A percentile compares a stretch with the other conserved stretches of the same genome.
Conservation (phyloP, 2,329 filamentous ascomycete genomes). For the Exophiala xenobiotica region DNA sequence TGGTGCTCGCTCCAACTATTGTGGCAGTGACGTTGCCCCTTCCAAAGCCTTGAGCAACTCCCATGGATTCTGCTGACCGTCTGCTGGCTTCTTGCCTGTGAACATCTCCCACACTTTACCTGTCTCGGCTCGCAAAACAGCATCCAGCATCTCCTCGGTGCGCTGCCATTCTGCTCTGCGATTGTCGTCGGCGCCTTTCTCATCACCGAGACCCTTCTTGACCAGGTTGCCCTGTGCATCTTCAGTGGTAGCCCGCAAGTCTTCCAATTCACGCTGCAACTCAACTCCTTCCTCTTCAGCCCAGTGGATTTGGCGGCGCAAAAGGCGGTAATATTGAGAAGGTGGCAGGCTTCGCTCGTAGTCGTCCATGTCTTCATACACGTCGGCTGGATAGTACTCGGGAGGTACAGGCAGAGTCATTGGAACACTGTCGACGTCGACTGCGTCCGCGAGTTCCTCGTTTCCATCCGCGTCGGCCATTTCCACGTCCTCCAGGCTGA, state of each 20-base stretch:
- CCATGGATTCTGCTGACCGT: slow-evolving; percentile 18
- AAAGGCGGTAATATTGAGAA: slow-evolving; percentile 44
- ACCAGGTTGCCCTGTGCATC: slow-evolving; percentile 25
- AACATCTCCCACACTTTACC: slow-evolving; percentile 18
- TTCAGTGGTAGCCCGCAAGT: slow-evolving; percentile 22
- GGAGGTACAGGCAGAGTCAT: slow-evolving; percentile 33
- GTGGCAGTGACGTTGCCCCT: too few species aligned
- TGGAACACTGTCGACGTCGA: slow-evolving; percentile 39
- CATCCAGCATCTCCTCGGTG: slow-evolving; percentile 27
- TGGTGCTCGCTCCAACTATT: too few species aligned
- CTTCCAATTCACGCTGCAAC: slow-evolving; percentile 37
- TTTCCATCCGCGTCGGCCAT: slow-evolving; percentile 31
- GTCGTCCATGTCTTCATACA: slow-evolving; percentile 43
- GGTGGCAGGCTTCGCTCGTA: slow-evolving; percentile 45
- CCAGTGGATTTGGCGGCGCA: slow-evolving; percentile 50
- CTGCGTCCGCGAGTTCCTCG: slow-evolving; percentile 27
- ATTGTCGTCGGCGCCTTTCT: slow-evolving; percentile 27
- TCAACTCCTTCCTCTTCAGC: slow-evolving; percentile 44
- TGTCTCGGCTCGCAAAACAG: slow-evolving; percentile 20
- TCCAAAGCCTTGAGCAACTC: slow-evolving; percentile 12
- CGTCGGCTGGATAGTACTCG: slow-evolving; percentile 37
- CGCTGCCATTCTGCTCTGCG: slow-evolving; percentile 24
- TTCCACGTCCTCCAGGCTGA: slow-evolving; percentile 33
- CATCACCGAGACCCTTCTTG: slow-evolving; percentile 21
- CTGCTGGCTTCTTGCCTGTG: slow-evolving; percentile 8